Evolutionary conservation across 75 land plant genomes (phyloP).

Genomic region (Pinus tabuliformis): DNA sequence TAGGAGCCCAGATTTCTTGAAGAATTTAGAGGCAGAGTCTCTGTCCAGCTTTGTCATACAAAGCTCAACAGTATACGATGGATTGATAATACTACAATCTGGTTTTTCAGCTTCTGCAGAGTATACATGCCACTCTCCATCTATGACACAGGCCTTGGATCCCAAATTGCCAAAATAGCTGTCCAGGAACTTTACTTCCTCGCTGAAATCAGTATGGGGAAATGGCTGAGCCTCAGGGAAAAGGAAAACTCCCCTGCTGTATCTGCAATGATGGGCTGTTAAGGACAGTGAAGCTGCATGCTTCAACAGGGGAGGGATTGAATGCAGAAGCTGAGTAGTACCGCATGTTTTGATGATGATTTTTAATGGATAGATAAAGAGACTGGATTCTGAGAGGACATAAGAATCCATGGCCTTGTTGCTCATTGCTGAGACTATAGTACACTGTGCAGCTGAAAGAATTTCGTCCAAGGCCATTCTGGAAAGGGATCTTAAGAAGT

Average conservation of each 20-base stretch:
- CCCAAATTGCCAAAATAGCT: constrained; percentile 22
- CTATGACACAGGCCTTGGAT: constrained; percentile 23
- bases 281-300: constrained; percentile 26
- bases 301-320: constrained; percentile 43
- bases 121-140: constrained; percentile 44
- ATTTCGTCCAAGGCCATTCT: constrained; percentile 42
- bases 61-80: not conserved
- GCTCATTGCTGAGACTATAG: not conserved
- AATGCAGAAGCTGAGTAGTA: constrained; percentile 57
- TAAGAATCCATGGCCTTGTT: constrained; percentile 62
- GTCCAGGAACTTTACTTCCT: constrained; percentile 55
- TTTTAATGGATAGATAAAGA: constrained; percentile 54
- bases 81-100: too few species aligned
- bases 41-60: constrained; percentile 1
- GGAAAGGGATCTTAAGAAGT: constrained; percentile 37
- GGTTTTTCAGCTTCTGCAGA: constrained; percentile 2
- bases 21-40: not conserved
- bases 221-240: constrained; percentile 61
- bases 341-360: constrained; percentile 71
- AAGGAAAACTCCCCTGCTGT: constrained; percentile 62
- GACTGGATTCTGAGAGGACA: constrained; percentile 75
- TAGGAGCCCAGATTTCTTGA: not conserved
- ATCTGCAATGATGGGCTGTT: constrained; percentile 30
- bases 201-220: constrained; percentile 53
- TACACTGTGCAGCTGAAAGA: constrained; percentile 52